phyloP scores from a whole-genome alignment of 2,329 filamentous ascomycete species.

The Aspergillus fischeri region DNA sequence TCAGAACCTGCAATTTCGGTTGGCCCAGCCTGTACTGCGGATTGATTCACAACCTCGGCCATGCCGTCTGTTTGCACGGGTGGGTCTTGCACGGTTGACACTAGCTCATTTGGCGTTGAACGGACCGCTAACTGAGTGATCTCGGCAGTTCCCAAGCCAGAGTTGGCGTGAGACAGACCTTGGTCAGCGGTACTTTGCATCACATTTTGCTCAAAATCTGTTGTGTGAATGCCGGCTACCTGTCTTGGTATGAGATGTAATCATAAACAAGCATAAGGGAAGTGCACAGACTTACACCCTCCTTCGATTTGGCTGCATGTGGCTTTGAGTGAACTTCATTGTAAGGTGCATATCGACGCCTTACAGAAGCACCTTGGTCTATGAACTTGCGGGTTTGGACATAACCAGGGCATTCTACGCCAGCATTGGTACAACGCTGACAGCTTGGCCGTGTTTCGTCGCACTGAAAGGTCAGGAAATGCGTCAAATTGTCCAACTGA shows the following conservation, averaged over 20 bases:
- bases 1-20: not conserved
- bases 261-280: not conserved
- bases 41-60: not conserved
- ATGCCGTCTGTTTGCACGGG: not conserved
- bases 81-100: not conserved
- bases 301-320: slow-evolving; percentile 5
- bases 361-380: slow-evolving; percentile 39
- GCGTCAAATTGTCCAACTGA: not conserved
- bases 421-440: slow-evolving; percentile 34
- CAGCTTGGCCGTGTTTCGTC: slow-evolving; percentile 39
- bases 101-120: not conserved
- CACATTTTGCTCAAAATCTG: not conserved
- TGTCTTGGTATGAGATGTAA: not conserved
- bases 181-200: not conserved
- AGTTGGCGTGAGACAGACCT: not conserved
- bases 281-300: not conserved
- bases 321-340: slow-evolving; percentile 18
- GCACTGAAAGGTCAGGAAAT: slow-evolving; percentile 25
- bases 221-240: not conserved
- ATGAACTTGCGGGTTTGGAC: slow-evolving; percentile 42
- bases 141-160: not conserved
- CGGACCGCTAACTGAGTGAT: not conserved
- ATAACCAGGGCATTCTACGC: slow-evolving; percentile 40
- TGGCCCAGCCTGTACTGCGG: not conserved
- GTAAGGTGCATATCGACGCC: slow-evolving; percentile 38